A percentile compares a stretch with the other conserved stretches of the same genome.
phyloP scores from a whole-genome alignment of 805 yeast species.

The Clavispora santaluciae region DNA sequence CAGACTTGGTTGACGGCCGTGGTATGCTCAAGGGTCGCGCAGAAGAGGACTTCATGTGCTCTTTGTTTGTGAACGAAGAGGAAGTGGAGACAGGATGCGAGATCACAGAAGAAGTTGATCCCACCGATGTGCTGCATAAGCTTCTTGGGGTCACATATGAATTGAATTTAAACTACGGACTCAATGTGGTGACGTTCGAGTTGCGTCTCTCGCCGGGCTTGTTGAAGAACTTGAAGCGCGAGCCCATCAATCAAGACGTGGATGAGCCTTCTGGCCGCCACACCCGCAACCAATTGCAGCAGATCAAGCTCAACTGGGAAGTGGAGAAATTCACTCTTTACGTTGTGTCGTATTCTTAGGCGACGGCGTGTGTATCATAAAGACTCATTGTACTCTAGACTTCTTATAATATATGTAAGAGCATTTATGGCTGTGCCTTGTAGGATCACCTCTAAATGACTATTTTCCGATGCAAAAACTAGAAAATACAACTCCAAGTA shows the following conservation, averaged over 20 bases:
- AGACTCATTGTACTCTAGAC: not conserved
- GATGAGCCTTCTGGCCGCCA: constrained; percentile 34
- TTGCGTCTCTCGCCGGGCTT: constrained; percentile 38
- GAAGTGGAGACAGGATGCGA: constrained; percentile 40
- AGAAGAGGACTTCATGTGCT: constrained; percentile 35
- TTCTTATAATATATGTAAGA: not conserved
- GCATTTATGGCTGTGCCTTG: too few relatives aligned
- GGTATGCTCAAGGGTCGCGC: constrained; percentile 26
- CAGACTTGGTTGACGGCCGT: constrained; percentile 30
- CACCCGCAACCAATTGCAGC: constrained; percentile 43
- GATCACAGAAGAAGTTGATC: constrained; percentile 29
- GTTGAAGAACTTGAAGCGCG: constrained; percentile 33
- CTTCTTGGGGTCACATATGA: constrained; percentile 29
- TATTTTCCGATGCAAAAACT: constrained; percentile 92
- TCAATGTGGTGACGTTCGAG: constrained; percentile 41
- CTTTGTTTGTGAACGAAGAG: constrained; percentile 42
- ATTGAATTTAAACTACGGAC: constrained; percentile 42
- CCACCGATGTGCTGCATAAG: constrained; percentile 11
- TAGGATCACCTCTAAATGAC: too few relatives aligned
- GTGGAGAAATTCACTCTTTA: constrained; percentile 36
- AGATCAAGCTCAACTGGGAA: constrained; percentile 42
- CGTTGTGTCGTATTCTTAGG: constrained; percentile 19
- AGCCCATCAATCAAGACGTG: constrained; percentile 21
- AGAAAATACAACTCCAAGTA: constrained; percentile 85
- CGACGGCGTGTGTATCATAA: not conserved